Conservation (phyloP, 345 rosid genomes). For the Hibiscus syriacus region DNA sequence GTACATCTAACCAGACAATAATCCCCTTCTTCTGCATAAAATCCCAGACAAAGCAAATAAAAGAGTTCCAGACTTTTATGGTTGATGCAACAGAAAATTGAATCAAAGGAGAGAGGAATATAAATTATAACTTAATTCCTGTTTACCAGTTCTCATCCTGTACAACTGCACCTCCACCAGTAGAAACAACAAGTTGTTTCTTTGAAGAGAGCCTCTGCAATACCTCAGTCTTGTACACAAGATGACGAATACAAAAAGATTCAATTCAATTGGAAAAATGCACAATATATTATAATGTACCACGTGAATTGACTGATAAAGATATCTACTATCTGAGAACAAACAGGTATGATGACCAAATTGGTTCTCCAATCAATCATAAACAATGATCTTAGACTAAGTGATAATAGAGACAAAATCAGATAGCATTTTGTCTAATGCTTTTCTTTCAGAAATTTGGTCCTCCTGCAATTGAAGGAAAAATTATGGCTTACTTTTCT, state of each 20-base stretch:
- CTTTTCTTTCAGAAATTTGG: background rate
- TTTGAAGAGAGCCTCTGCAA: slow-evolving; percentile 50
- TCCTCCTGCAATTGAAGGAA: background rate
- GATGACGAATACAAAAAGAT: slow-evolving; percentile 9
- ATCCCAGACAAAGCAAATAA: slow-evolving; percentile 35
- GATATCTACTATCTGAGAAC: background rate
- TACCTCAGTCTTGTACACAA: slow-evolving; percentile 50
- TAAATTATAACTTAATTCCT: background rate
- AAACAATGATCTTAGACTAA: background rate
- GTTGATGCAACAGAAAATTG: background rate
- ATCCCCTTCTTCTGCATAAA: slow-evolving; percentile 65
- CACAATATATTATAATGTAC: background rate
- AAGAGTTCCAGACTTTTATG: background rate
- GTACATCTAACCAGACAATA: slow-evolving; percentile 91
- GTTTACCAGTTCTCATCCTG: slow-evolving; percentile 71
- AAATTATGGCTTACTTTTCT: background rate
- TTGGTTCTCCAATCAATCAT: background rate
- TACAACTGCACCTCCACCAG: slow-evolving; percentile 92
- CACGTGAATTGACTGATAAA: background rate
- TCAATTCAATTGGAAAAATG: background rate
- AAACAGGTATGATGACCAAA: background rate
- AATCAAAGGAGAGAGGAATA: background rate
- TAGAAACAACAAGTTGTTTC: slow-evolving; percentile 72
- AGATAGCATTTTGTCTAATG: background rate
- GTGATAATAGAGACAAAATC: background rate